Evolutionary conservation across 116 monocot species (phyloP), one percentile per base, ranked within the genome.

Genomic region (Papilionanthe hybrid): DNA sequence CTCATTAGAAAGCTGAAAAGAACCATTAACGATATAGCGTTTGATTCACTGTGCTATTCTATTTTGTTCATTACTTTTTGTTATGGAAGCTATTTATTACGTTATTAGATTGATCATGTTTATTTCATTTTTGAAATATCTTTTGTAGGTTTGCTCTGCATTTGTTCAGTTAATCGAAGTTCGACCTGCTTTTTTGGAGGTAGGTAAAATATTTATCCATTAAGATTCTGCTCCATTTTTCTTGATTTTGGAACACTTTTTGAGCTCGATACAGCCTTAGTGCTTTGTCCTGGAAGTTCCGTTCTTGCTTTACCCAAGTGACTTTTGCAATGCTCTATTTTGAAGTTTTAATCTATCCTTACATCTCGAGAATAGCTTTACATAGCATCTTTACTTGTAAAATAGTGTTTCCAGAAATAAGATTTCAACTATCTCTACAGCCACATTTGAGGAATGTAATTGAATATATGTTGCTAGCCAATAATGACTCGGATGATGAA

Each of bases 141-240:
- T 55, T 71, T 29, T 47, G 18, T 80, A 98, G 97, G 97, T 98
- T 79, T 98, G 97, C 72, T 84, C 89, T 71, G 97, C 97, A 29
- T 86, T 94, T 73, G 97, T 98, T 83, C 97, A 98, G 83, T 78
- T 98, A 55, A 87, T 93, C 87, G 97, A 98, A 91, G 90, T 98
- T 3, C 88, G 88, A 1, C 86, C 92, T 66, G 67, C 85, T 5
- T 71, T 94, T 79, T 86, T 98, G 83, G 92, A 92, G 97, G 92
- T 92, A 75, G 43, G 82, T 82, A 73, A 27, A 20, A 68, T 41
- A 17, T 37, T 43, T 27, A 66, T 23, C 10, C 7, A 18, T 82
- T 27, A 15, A 49, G 1, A 48, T 9, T 28, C 27, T 2, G 19
- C 9, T 25, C 2, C 49, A 25, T 80, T 48, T 66, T n/a, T 65